Conservation (phyloP, 768 basidiomycete species). For the Pisolithus microcarpus region DNA sequence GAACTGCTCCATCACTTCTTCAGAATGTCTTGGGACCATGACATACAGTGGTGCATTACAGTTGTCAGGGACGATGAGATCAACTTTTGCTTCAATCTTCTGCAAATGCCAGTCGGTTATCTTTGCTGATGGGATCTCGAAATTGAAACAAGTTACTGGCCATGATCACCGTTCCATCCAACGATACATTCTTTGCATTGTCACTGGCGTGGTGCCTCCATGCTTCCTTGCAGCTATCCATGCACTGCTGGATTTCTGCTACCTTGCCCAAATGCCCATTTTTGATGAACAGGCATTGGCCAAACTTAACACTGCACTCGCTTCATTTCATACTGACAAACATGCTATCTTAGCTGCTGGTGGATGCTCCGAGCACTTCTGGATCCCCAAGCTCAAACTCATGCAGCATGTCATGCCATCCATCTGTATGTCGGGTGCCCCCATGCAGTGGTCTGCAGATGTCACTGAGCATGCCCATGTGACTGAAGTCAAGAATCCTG, state of each 20-base stretch:
- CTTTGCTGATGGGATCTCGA: conserved; percentile 34
- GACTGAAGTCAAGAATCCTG: neutral
- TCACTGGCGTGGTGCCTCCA: conserved; percentile 27
- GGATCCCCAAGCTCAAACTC: conserved; percentile 6
- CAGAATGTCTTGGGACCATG: conserved; percentile 34
- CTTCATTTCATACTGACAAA: conserved; percentile 31
- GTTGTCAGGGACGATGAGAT: conserved; percentile 27
- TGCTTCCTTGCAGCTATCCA: conserved; percentile 27
- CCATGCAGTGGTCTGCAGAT: conserved; percentile 7
- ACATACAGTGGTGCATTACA: conserved; percentile 31
- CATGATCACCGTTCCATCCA: conserved; percentile 33
- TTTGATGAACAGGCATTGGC: conserved; percentile 18
- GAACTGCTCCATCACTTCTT: conserved; percentile 36
- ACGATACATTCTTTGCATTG: conserved; percentile 26
- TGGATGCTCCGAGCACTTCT: conserved; percentile 6
- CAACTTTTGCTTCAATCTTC: conserved; percentile 30
- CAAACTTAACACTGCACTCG: conserved; percentile 13
- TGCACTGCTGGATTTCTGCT: conserved; percentile 32
- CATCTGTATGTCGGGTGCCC: neutral
- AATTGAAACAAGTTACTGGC: conserved; percentile 36
- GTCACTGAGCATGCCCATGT: conserved; percentile 4
- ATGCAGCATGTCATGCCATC: conserved; percentile 1
- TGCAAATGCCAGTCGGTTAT: conserved; percentile 31
- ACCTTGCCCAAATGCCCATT: conserved; percentile 26
- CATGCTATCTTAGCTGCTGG: conserved; percentile 24